Evolutionary conservation across 2,329 filamentous ascomycete species (phyloP), one percentile per base, ranked within the genome.

Genomic region (Beauveria australis): DNA sequence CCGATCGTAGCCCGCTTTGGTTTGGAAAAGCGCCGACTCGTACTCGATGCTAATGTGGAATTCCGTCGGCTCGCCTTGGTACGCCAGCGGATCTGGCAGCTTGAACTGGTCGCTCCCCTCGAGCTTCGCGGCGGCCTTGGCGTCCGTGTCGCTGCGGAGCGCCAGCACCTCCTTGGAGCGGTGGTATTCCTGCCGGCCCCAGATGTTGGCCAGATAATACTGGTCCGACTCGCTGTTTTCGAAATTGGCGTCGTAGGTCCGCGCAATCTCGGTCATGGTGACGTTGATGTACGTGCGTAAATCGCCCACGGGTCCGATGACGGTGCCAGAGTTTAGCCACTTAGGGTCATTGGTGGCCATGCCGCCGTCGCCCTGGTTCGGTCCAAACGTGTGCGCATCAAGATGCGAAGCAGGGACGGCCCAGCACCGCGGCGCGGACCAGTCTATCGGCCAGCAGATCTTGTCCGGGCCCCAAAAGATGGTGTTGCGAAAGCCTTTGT

Each of bases 391-490:
- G 7, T 68, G 60, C 9, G 54, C 40, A 2, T 66, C 66, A 18
- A 76, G 66, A 37, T 70, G 66, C 1, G 76, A 74, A 7, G 67
- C 58, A 4, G 76, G 76, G 2, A 72, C 72, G 3, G 71, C 73
- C 69, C 71, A 78, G 65, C 77, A 79, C 10, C 74, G 75, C 4
- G 74, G 65, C 26, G 71, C 72, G 6, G 64, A 64, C 60, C 63
- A 64, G 60, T 76, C 71, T 9, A 68, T 66, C 1, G 76, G 76
- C 69, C 72, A 78, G 66, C 76, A 78, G 40, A 75, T 65, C 67
- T 79, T 79, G 68, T 79, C 77, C 7, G 76, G 70, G 5, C 77
- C 76, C 64, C 76, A 77, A 60, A 78, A 73, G 55, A 79, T 69
- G 7, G 74, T 75, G 51, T 75, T 73, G 40, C 70, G 69, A 14